Base-by-base conservation (phyloP, 208 protist genomes). In the Crithidia bombi region DNA sequence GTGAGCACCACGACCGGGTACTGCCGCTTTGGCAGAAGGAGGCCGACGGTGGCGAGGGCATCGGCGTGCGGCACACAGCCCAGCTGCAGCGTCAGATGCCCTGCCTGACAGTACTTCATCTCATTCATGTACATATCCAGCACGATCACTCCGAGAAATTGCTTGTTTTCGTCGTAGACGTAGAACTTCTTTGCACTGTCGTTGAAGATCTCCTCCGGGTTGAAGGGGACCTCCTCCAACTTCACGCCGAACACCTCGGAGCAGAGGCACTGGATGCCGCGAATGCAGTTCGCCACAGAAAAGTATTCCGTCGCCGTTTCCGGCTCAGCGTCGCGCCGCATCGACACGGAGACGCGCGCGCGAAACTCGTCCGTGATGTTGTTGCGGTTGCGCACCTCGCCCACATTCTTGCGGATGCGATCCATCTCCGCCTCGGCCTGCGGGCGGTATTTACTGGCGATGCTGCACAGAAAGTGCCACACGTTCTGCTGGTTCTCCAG, bases 1-100 rank as follows among this genome's bases (percentile, higher is more conserved):
- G 91, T 96, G n/a, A 97, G 79, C 46, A 94, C 91, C 23, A 97
- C 91, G 3, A 97, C 87, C 1, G 93, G 93, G 71, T 93, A 94
- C 85, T 97, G 93, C 17, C 88, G 78, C 56, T 77, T 78, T 3
- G 93, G 93, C n/a, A 95, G 73, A 36, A 78, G 68, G n/a, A 96
- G 71, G 17, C 91, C 91, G 0, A 96, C 85, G 43, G 78, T 82
- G 26, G 73, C 76, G 32, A 97, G 78, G 35, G 87, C 91, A 46
- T 81, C 81, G 38, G 85, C 78, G 52, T 97, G 93, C 3, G 91
- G 89, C 43, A 73, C 64, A 65, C 91, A 96, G 66, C 91, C 93
- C 4, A 96, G 82, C 73, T 97, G 90, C 63, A 97, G 75, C 5
- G 90, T 97, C 26, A 98, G 76, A 74, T 98, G 93, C 1, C 92